Evolutionary conservation across 352 stramenopile genomes (phyloP).

Genomic region (Globisporangium cystogenes): DNA sequence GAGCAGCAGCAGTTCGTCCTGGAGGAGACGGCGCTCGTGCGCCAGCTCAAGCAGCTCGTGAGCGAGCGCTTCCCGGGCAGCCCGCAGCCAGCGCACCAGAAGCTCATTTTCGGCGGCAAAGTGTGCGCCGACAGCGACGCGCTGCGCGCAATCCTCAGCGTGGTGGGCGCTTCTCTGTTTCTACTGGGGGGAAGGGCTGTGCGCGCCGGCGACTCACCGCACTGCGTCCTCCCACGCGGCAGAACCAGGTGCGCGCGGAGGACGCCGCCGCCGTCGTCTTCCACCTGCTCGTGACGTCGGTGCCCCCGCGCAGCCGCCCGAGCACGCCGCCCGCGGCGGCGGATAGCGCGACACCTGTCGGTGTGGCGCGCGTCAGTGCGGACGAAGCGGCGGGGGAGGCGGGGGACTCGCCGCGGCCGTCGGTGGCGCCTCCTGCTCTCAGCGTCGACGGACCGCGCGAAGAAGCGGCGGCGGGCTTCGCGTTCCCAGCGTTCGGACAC

Average conservation of each 20-base stretch:
- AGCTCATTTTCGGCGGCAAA: constrained; percentile 86
- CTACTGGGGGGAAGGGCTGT: neutral
- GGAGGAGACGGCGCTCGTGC: constrained; percentile 26
- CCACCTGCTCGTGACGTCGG: constrained; percentile 59
- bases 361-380: neutral
- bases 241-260: constrained; percentile 28
- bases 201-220: neutral
- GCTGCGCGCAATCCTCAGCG: constrained; percentile 26
- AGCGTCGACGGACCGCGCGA: neutral
- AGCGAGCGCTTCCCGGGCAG: constrained; percentile 35
- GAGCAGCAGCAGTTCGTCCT: constrained; percentile 48
- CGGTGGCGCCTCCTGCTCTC: constrained; percentile 1
- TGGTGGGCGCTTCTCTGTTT: constrained; percentile 3
- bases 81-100: constrained; percentile 50
- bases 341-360: too few relatives aligned
- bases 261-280: constrained; percentile 51
- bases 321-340: constrained; percentile 10
- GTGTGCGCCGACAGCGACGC: constrained; percentile 63
- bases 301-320: constrained; percentile 12
- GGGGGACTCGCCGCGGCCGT: constrained; percentile 10
- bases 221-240: neutral
- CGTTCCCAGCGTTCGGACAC: constrained; percentile 7
- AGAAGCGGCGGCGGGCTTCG: too few relatives aligned
- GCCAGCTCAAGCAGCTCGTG: constrained; percentile 59
- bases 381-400: constrained; percentile 5